These are phyloP conservation scores for Naganishia vishniacii DNA, from an alignment of 768 basidiomycete genomes.

Conservation along the genomic window DNA sequence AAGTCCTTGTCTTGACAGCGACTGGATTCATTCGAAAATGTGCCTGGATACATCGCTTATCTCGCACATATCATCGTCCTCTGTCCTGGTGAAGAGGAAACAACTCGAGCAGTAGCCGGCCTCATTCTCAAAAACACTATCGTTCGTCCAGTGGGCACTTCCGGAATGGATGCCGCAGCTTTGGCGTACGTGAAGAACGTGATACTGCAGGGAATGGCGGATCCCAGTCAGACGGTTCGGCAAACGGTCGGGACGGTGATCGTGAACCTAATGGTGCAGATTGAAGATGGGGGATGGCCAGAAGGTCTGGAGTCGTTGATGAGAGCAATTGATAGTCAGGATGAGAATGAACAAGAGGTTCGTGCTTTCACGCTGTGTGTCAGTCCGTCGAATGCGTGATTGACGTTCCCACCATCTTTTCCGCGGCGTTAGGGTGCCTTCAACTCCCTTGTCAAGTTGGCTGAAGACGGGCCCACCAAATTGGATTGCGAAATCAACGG, in stretches of 20 bases:
- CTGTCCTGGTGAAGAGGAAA: slow-evolving; percentile 76
- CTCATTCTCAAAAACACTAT: slow-evolving; percentile 96
- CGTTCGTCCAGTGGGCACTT: slow-evolving; percentile 64
- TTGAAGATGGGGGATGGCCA: slow-evolving; percentile 91
- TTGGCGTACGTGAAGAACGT: slow-evolving; percentile 50
- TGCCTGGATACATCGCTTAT: slow-evolving; percentile 92
- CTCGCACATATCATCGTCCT: slow-evolving; percentile 84
- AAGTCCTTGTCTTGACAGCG: slow-evolving; percentile 38
- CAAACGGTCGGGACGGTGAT: slow-evolving; percentile 92
- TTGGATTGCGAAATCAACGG: slow-evolving; percentile 91
- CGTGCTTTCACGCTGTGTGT: slow-evolving; percentile 34
- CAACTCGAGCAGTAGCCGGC: slow-evolving; percentile 90
- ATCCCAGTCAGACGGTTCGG: slow-evolving; percentile 77
- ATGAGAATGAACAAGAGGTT: slow-evolving; percentile 80
- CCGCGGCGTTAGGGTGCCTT: slow-evolving; percentile 69
- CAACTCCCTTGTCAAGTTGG: slow-evolving; percentile 87
- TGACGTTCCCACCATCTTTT: slow-evolving; percentile 32
- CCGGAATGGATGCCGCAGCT: slow-evolving; percentile 62
- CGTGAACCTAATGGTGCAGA: slow-evolving; percentile 75
- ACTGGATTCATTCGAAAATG: slow-evolving; percentile 57
- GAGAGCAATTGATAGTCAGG: slow-evolving; percentile 66
- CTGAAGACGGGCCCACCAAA: slow-evolving; percentile 93
- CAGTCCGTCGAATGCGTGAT: background rate
- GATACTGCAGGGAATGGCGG: slow-evolving; percentile 55
- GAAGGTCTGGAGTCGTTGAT: slow-evolving; percentile 85